Base-by-base conservation (phyloP, 257 asterid genomes). In the Capsicum rhomboideum region DNA sequence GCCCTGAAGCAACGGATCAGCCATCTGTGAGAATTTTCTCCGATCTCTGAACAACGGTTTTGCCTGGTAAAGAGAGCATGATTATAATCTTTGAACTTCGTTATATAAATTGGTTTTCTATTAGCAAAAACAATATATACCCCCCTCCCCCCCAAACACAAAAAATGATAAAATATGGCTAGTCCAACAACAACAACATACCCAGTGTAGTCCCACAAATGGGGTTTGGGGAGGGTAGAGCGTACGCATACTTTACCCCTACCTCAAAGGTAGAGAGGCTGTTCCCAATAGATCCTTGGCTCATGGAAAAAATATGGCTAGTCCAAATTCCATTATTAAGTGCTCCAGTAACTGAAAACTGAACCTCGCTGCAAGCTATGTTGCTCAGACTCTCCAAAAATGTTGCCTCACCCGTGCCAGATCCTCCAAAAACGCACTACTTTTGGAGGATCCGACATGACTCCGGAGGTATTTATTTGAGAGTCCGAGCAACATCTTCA, bases 11-110 rank as follows among this genome's bases (percentile, higher is more conserved):
- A 52, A 12, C 6, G 55, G 55, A 52, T 52, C 55, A 52, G 55
- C 55, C 55, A 52, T 52, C 6, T 52, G 18, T 52, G 55, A 52
- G 55, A 52, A 52, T 14, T 52, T 12, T 52, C 55, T 52, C 18
- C 55, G 7, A 52, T 52, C 55, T 12, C 6, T 52, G 55, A 52
- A 52, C 55, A 52, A 12, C 18, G 55, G 18, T 14, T 4, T 52
- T 52, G 55, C 18, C 55, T 95, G 89, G 59, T 46, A 81, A 14
- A 13, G 9, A 82, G n/a, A 6, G 53, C 68, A 55, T 18, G 26
- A 18, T 34, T 67, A 34, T 17, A 16, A 16, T 67, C 14, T 67
- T 67, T 37, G 3, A 17, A 31, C 26, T 17, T 67, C 26, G 75
- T 29, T 66, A 23, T 2, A 42, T 66, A 14, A 16, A 7, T 16